phyloP scores from a whole-genome alignment of 2,329 filamentous ascomycete genomes.

The Aspergillus proliferans region DNA sequence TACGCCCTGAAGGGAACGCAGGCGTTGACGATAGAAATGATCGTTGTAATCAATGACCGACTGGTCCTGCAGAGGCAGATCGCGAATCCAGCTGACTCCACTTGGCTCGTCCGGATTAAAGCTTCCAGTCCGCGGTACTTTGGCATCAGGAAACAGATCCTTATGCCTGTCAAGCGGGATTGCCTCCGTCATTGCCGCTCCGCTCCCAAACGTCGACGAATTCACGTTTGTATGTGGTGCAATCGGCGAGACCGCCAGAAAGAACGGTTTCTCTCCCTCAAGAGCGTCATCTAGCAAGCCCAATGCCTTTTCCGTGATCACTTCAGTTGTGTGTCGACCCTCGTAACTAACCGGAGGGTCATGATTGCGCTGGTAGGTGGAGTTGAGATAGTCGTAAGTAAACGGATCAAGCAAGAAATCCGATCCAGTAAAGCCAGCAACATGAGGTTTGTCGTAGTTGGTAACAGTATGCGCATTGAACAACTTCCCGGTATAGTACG shows the following conservation, averaged over 20 bases:
- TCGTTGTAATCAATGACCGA: slow-evolving; percentile 48
- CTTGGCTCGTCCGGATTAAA: slow-evolving; percentile 57
- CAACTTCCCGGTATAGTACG: slow-evolving; percentile 49
- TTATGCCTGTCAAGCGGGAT: slow-evolving; percentile 55
- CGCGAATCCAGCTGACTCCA: slow-evolving; percentile 43
- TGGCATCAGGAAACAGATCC: slow-evolving; percentile 53
- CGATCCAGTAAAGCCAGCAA: slow-evolving; percentile 24
- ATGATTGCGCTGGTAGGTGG: slow-evolving; percentile 54
- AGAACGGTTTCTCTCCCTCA: slow-evolving; percentile 52
- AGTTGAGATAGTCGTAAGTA: slow-evolving; percentile 62
- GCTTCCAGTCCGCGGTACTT: slow-evolving; percentile 55
- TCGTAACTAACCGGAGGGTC: slow-evolving; percentile 49
- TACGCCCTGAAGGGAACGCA: slow-evolving; percentile 48
- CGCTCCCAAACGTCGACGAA: slow-evolving; percentile 19
- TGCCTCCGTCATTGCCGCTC: slow-evolving; percentile 40
- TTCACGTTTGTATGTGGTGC: slow-evolving; percentile 56
- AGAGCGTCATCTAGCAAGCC: slow-evolving; percentile 56
- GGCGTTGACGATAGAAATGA: slow-evolving; percentile 45
- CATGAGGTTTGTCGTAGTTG: slow-evolving; percentile 39
- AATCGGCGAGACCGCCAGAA: slow-evolving; percentile 57
- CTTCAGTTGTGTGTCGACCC: slow-evolving; percentile 51
- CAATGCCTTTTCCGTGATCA: slow-evolving; percentile 52
- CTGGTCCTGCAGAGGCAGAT: slow-evolving; percentile 41
- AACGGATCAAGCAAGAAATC: slow-evolving; percentile 36
- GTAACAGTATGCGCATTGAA: slow-evolving; percentile 44